Evolutionary conservation across 139 green algal species (phyloP).

Genomic region (Tetradesmus obliquus): DNA sequence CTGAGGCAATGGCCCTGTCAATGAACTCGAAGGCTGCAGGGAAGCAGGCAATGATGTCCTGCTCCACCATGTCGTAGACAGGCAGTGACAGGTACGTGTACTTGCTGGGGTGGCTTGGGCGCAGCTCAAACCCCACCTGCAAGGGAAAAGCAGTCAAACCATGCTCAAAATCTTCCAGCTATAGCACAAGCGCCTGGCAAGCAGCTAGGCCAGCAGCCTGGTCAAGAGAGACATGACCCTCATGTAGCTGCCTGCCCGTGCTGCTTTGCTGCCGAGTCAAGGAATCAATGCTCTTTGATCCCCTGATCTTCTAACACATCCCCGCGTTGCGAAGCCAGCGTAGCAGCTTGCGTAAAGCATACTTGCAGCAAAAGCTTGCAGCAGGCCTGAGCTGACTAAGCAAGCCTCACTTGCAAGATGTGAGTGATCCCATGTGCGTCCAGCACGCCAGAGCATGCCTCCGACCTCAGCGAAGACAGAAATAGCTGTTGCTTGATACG

Average conservation of each 20-base stretch:
- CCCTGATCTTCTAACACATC: background rate
- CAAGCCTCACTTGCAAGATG: slow-evolving; percentile 47
- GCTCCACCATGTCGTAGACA: slow-evolving; percentile 32
- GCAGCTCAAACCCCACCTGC: slow-evolving; percentile 50
- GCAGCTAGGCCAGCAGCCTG: background rate
- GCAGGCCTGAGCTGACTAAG: background rate
- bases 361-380: background rate
- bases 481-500: slow-evolving; percentile 5
- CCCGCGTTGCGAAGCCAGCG: background rate
- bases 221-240: background rate
- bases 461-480: background rate
- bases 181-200: background rate
- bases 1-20: slow-evolving; percentile 28
- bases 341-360: background rate
- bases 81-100: slow-evolving; percentile 42
- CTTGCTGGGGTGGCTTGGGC: slow-evolving; percentile 28
- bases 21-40: slow-evolving; percentile 59
- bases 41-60: slow-evolving; percentile 64
- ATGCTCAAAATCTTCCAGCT: background rate
- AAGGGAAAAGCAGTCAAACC: background rate
- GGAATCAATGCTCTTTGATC: too few relatives aligned
- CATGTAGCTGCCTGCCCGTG: background rate
- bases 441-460: slow-evolving; percentile 29
- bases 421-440: slow-evolving; percentile 44
- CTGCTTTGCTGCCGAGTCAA: background rate